Base-by-base conservation (phyloP, 352 stramenopile genomes). In the Phytopythium montanum region DNA sequence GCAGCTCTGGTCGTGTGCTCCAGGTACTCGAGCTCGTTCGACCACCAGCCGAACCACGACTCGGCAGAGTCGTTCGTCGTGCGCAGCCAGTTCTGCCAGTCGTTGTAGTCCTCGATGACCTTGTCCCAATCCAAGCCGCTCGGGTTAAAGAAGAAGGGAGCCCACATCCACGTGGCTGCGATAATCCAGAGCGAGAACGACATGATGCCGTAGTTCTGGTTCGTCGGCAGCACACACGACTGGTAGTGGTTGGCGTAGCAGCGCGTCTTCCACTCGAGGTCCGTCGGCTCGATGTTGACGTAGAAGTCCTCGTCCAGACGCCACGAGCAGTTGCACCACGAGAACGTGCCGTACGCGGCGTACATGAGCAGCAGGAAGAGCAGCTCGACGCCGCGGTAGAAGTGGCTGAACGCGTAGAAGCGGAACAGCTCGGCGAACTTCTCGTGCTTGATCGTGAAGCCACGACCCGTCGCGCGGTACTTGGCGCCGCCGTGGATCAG, bases 381-480 rank as follows among this genome's bases (percentile, higher is more conserved):
- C 56, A 99, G 73, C 72, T 99, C 97, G 10, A 99, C 92, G 31
- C 95, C 97, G 61, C 98, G 89, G 71, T 99, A 99, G 53, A 99
- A 95, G 78, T 99, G 97, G 60, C 89, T 98, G 50, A 96, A 94
- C 13, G 97, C 96, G 69, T 99, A 99, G 75, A 99, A 99, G 7
- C 97, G 91, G 69, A 87, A 99, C 6, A 98, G 77, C 61, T 99
- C 97, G 31, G 98, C 97, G 66, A 99, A 98, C 38, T 96, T 93
- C 58, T 98, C 96, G 77, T 99, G 96, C 75, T 98, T 97, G 60
- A 98, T 99, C 28, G 98, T 98, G 80, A 99, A 99, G 56, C 97
- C 97, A 89, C 97, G 91, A 73, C 97, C 97, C 13, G 97, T 99
- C 18, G 96, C 91, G 46, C 96, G 90, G 72, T 99, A 99, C 75